Evolutionary conservation across 768 basidiomycete species (phyloP), one percentile per base, ranked within the genome.

Genomic region (Leucosporidium yakuticum): DNA sequence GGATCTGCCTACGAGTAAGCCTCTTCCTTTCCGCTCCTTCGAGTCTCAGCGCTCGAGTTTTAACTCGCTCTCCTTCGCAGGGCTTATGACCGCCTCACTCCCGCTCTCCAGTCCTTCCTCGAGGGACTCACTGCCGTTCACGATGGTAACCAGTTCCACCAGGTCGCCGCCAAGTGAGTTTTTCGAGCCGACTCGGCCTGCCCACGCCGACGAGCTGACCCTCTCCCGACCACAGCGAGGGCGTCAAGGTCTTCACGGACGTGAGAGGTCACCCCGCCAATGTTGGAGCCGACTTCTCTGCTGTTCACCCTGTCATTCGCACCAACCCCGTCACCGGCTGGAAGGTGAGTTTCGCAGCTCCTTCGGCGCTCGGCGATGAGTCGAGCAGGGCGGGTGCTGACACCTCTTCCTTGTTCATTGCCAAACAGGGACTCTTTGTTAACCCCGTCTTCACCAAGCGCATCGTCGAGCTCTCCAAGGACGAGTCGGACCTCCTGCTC

Each of bases 101-200:
- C 39, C 8, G 39, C 39, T 44, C 39, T 44, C 8, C 39, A 44
- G 17, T 8, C 14, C 14, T 44, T 85, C 77, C 79, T 87, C 49
- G 85, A 86, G 74, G 83, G 84, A 5, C 78, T 87, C 20, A 84
- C 83, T 0, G 86, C 86, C 0, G 76, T 82, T 3, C 85, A 87
- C 71, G 77, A 80, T 54, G 79, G 68, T 11, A 68, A 73, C 29
- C n/a, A 34, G 15, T 80, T 79, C 73, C 54, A 74, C 39, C 74
- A 75, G 21, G 39, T 62, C 17, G 85, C 80, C 25, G 39, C 39
- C 39, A 44, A 44, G 39, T 62, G 50, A 47, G 58, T 57, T 76
- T 57, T 76, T 79, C 64, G 4, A 25, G 39, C 39, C 12, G 34
- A 8, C 39, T 44, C 39, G 39, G 39, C 17, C 14, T 44, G 8